Evolutionary conservation across 352 stramenopile genomes (phyloP).

Genomic region (Globisporangium sylvaticum): DNA sequence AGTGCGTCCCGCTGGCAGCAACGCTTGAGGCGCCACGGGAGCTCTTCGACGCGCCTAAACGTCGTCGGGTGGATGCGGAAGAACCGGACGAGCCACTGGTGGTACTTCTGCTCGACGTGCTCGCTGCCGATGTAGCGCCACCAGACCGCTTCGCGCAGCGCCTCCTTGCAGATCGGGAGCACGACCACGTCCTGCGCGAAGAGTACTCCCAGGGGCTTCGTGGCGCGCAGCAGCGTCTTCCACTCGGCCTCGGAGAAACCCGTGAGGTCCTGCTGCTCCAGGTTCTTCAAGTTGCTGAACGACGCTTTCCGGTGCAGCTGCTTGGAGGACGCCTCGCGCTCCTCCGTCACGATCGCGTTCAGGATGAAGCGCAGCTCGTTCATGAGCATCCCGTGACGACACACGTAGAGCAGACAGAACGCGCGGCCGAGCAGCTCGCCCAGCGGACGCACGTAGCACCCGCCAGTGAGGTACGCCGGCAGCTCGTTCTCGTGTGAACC

Average conservation of each 20-base stretch:
- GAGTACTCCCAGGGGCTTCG: constrained; percentile 70
- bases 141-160: constrained; percentile 86
- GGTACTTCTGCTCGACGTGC: constrained; percentile 60
- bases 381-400: constrained; percentile 83
- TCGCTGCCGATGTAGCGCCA: constrained; percentile 82
- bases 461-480: constrained; percentile 63
- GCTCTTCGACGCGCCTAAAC: constrained; percentile 81
- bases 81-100: constrained; percentile 83
- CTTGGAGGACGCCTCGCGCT: constrained; percentile 16
- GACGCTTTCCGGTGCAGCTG: constrained; percentile 26
- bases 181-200: constrained; percentile 85
- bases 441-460: constrained; percentile 47
- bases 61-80: constrained; percentile 79
- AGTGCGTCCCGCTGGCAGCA: constrained; percentile 87
- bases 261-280: constrained; percentile 23
- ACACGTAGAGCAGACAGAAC: constrained; percentile 86
- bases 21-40: constrained; percentile 91
- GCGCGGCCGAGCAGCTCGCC: constrained; percentile 70
- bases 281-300: constrained; percentile 28
- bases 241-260: constrained; percentile 71
- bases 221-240: constrained; percentile 63
- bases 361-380: constrained; percentile 84
- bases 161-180: constrained; percentile 85
- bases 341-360: constrained; percentile 53
- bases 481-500: constrained; percentile 14